Base-by-base conservation (phyloP, 2,329 filamentous ascomycete genomes). In the Albifimbria verrucaria region DNA sequence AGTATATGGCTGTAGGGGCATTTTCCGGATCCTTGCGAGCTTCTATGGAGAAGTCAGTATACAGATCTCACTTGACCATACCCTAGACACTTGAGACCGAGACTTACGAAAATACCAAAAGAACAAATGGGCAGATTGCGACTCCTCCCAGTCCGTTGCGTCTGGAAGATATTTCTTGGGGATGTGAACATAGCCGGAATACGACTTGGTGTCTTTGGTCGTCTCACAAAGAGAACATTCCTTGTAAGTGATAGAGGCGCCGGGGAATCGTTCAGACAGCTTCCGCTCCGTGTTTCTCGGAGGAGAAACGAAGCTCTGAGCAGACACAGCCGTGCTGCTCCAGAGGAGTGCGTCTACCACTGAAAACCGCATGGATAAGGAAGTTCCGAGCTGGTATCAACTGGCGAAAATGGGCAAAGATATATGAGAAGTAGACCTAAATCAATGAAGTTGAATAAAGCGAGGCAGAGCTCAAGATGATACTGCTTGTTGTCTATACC, bases 1-100 rank as follows among this genome's bases (percentile, higher is more conserved):
- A 71, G 76, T 81, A 87, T 63, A 87, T 79, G 76, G 72, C 58
- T 2, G 61, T 64, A 0, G 59, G 58, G 1, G 60, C 64, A 18
- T 51, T 59, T 1, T 46, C 47, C 1, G 62, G 52, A 5, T 62
- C 51, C 7, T 72, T 64, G 9, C 72, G 68, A 0, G 71, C 69
- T 25, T 67, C 72, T 64, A 3, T 0, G 15, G 9, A 24, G 6
- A 20, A 46, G n/a, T n/a, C n/a, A n/a, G n/a, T n/a, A n/a, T n/a
- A n/a, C n/a, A n/a, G n/a, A n/a, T n/a, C n/a, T n/a, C n/a, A n/a
- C n/a, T n/a, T n/a, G n/a, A n/a, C n/a, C n/a, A n/a, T n/a, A n/a
- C n/a, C n/a, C n/a, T n/a, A n/a, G 28, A 36, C 28, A n/a, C 28
- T 36, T 36, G 10, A 36, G 28, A 36, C 28, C 10, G 28, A 10